Conservation (phyloP, 768 basidiomycete species). For the Boletus rubroflammeus region DNA sequence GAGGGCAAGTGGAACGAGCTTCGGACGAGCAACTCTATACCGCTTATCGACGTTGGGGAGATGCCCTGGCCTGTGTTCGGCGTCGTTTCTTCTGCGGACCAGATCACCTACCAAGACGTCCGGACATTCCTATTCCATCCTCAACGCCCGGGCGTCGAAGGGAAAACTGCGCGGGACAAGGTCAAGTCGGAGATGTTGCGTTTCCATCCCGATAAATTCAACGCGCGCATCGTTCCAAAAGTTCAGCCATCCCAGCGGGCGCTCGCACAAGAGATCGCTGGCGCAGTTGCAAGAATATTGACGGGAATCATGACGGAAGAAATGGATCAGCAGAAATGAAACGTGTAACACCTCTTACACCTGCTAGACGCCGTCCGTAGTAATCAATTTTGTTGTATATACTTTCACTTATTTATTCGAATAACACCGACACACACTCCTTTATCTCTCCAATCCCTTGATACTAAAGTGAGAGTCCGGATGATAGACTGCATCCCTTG, state of each 20-base stretch:
- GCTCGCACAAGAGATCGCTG: slow-evolving; percentile 36
- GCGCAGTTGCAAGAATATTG: slow-evolving; percentile 39
- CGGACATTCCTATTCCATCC: slow-evolving; percentile 40
- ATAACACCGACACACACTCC: neutral
- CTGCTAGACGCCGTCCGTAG: too few relatives aligned
- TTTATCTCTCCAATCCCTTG: neutral
- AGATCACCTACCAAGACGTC: slow-evolving; percentile 37
- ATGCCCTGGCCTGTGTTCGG: slow-evolving; percentile 46
- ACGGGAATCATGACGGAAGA: slow-evolving; percentile 33
- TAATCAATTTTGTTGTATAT: neutral
- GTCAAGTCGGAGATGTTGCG: slow-evolving; percentile 45
- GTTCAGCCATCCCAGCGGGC: slow-evolving; percentile 33
- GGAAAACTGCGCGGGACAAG: slow-evolving; percentile 34
- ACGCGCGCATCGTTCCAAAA: slow-evolving; percentile 33
- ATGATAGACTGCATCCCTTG: neutral
- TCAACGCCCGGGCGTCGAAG: slow-evolving; percentile 25
- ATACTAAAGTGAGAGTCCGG: neutral
- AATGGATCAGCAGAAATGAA: neutral
- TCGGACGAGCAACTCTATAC: slow-evolving; percentile 16
- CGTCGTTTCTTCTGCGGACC: slow-evolving; percentile 13
- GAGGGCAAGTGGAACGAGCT: slow-evolving; percentile 39
- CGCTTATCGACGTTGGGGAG: slow-evolving; percentile 28
- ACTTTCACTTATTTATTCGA: neutral
- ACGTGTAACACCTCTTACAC: neutral
- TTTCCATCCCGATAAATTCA: slow-evolving; percentile 58